Evolutionary conservation across 192 early-diverging fungal genomes (phyloP), one percentile per base, ranked within the genome.

Genomic region (Gigaspora rosea): DNA sequence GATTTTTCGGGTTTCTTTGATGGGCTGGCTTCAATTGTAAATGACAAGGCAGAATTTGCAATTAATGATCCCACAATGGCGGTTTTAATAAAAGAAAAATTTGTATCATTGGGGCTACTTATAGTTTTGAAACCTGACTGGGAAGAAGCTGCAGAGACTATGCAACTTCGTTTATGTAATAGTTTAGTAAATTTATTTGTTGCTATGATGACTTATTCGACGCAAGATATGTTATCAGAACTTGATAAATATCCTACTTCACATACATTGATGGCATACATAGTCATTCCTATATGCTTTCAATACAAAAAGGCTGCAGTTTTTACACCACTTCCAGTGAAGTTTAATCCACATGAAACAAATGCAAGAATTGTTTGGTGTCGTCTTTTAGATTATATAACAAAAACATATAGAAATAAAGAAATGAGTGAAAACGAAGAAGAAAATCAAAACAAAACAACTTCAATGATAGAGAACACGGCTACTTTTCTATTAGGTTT

Each of bases 251-350:
- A 80, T 6, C 20, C 73, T 32, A 81, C 87, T 22, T 82, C 88
- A 4, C 73, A 85, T n/a, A 65, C 68, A 11, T 54, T 89, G 8
- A 85, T 89, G 51, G 84, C 80, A 4, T 80, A 83, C 32, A 80
- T 89, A 59, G 58, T 89, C 1, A 82, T 87, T 32, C 88, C 88
- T 0, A 80, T 87, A 56, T 85, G 84, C 27, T 74, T 88, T 16
- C 83, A 86, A 41, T 88, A 85, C 70, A 80, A 84, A 79, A 64
- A 81, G 80, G 62, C 80, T 71, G 74, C 76, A 71, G 51, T 80
- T 71, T 71, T 81, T 78, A 81, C 69, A 75, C 41, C 81, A 76
- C 50, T 79, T n/a, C 47, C 64, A 1, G 73, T 71, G 32, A 75
- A 66, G 33, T 57, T 80, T 10, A 77, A 27, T 75, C 58, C 13